These are phyloP conservation scores for Penicillium chermesinum DNA, from an alignment of 495 filamentous ascomycete genomes.

Conservation along the genomic window DNA sequence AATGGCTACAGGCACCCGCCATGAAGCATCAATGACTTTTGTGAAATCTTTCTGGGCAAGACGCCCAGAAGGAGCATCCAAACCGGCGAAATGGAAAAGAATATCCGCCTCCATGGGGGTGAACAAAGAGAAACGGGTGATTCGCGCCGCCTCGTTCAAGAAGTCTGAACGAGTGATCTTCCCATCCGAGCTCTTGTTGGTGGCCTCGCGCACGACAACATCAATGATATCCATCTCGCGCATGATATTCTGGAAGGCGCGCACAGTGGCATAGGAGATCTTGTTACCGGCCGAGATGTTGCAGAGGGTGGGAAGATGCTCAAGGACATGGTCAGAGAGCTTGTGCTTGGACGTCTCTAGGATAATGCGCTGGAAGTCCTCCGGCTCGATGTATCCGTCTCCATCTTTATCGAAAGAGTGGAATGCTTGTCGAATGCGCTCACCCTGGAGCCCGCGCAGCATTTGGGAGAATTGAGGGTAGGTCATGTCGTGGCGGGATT, in stretches of 20 bases:
- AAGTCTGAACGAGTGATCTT: constrained; percentile 94
- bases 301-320: constrained; percentile 88
- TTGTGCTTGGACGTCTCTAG: constrained; percentile 91
- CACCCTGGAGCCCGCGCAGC: constrained; percentile 91
- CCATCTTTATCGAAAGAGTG: constrained; percentile 82
- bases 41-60: constrained; percentile 82
- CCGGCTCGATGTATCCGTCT: constrained; percentile 96
- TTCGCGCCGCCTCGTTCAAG: constrained; percentile 83
- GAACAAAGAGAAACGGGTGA: constrained; percentile 88
- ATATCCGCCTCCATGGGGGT: constrained; percentile 99
- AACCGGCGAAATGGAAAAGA: constrained; percentile 93
- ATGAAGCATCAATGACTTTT: constrained; percentile 90
- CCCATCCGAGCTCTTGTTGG: constrained; percentile 75
- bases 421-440: constrained; percentile 93
- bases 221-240: constrained; percentile 97
- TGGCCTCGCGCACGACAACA: constrained; percentile 80
- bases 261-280: constrained; percentile 94
- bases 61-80: constrained; percentile 81
- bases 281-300: constrained; percentile 90
- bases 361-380: constrained; percentile 95
- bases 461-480: constrained; percentile 98
- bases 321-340: constrained; percentile 92
- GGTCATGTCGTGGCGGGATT: constrained; percentile 79
- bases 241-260: constrained; percentile 95
- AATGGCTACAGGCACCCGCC: constrained; percentile 58